phyloP scores from a whole-genome alignment of 257 asterid species.

The Fraxinus americana region DNA sequence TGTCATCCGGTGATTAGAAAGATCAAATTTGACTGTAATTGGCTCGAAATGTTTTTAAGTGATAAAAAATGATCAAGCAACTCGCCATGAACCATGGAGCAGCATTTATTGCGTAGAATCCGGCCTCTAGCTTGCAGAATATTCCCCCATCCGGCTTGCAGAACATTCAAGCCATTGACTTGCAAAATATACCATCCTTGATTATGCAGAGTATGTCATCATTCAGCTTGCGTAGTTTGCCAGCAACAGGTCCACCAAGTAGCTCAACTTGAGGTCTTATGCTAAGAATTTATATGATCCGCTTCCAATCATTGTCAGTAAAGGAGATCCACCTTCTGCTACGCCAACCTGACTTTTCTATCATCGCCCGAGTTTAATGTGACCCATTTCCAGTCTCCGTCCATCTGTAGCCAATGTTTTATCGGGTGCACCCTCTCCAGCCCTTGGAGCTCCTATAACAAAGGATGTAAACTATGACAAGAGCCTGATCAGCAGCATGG shows the following conservation, averaged over 20 bases:
- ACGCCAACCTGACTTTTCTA: slow-evolving; percentile 31
- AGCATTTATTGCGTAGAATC: slow-evolving; percentile 12
- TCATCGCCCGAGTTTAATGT: slow-evolving; percentile 33
- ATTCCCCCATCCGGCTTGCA: background rate
- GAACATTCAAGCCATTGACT: background rate
- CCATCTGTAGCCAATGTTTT: slow-evolving; percentile 21
- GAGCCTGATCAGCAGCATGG: slow-evolving; percentile 68
- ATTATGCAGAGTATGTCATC: background rate
- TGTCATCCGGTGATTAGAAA: slow-evolving; percentile 28
- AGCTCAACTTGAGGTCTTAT: slow-evolving; percentile 22
- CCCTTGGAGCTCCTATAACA: slow-evolving; percentile 29
- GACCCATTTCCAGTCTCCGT: slow-evolving; percentile 22
- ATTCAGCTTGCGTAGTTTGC: background rate
- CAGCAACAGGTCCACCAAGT: slow-evolving; percentile 18
- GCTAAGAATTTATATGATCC: slow-evolving; percentile 28
- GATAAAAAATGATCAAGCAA: slow-evolving; percentile 49
- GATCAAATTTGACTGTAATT: slow-evolving; percentile 42
- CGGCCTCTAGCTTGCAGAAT: background rate
- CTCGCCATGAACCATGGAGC: slow-evolving; percentile 38
- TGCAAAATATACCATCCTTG: slow-evolving; percentile 18
- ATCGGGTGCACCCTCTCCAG: slow-evolving; percentile 25
- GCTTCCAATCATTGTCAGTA: slow-evolving; percentile 18
- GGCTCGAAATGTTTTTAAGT: slow-evolving; percentile 49
- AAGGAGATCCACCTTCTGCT: slow-evolving; percentile 37
- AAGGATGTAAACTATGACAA: slow-evolving; percentile 58